Percentiles rank a stretch among this genome's conserved stretches.
These are phyloP conservation scores for Prillingera fragicola DNA, from an alignment of 1,284 basidiomycete species.

Conservation along the genomic window DNA sequence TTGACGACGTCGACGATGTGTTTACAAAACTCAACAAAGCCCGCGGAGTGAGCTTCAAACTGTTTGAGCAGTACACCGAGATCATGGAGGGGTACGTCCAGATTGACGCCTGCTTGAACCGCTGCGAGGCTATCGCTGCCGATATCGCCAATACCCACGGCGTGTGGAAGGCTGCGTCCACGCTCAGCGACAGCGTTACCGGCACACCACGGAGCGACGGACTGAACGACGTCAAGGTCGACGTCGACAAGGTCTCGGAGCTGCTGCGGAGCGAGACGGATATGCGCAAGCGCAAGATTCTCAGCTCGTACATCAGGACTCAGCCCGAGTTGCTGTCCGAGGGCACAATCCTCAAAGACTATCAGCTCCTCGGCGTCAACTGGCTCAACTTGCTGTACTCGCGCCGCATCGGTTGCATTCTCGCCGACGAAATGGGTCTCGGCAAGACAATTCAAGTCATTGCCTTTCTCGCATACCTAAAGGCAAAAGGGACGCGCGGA, in stretches of 20 bases:
- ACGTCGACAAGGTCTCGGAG: conserved; percentile 43
- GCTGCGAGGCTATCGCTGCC: conserved; percentile 78
- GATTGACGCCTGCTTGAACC: conserved; percentile 81
- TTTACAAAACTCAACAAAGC: conserved; percentile 74
- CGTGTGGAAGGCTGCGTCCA: conserved; percentile 61
- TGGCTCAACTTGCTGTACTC: conserved; percentile 88
- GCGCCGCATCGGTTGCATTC: conserved; percentile 80
- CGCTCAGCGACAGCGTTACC: conserved; percentile 33
- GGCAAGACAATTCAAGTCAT: conserved; percentile 92
- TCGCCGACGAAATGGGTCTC: conserved; percentile 98
- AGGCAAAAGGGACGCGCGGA: conserved; percentile 60
- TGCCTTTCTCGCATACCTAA: conserved; percentile 85
- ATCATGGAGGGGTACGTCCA: conserved; percentile 86
- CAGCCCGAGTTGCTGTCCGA: conserved; percentile 70
- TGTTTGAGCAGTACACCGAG: conserved; percentile 84
- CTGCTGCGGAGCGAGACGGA: conserved; percentile 38
- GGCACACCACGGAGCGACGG: conserved; percentile 41
- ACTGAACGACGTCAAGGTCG: conserved; percentile 45
- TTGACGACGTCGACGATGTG: conserved; percentile 69
- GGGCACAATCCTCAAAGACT: conserved; percentile 82
- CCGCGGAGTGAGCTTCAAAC: conserved; percentile 81
- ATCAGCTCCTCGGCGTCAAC: conserved; percentile 94
- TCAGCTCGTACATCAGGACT: conserved; percentile 55
- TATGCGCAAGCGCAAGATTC: conserved; percentile 37
- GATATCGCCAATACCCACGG: conserved; percentile 60